Evolutionary conservation across 768 basidiomycete genomes (phyloP), one percentile per base, ranked within the genome.

Genomic region (Russula emetica): DNA sequence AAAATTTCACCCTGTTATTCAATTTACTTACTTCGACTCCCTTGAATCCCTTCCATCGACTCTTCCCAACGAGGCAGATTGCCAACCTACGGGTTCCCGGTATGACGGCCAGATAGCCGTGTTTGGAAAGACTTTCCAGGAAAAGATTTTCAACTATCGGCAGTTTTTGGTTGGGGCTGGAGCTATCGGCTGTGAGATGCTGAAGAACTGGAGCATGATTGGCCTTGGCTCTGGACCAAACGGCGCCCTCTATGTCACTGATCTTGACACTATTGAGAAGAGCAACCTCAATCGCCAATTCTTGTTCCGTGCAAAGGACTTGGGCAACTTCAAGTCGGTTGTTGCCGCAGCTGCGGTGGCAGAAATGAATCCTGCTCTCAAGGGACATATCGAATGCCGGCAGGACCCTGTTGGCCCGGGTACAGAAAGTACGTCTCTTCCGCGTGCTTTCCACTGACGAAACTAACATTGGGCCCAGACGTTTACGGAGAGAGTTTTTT

Each of bases 161-260:
- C 92, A 98, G 71, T 99, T 99, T 83, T 82, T 99, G 51, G 97
- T 99, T 61, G 97, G 97, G 10, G 87, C 96, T n/a, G 97, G 97
- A 51, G 97, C 97, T 40, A 98, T 99, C 73, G 97, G 97, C 22
- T 99, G 97, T 72, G 97, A 99, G 78, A 98, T 98, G 97, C 78
- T 99, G 71, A 99, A 99, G 81, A 99, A 98, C 76, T 99, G 97
- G 97, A 90, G 92, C 68, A 91, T 98, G 93, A 96, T 98, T 82
- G 97, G 97, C 65, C 78, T 99, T 52, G 95, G 84, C 8, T 83
- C 87, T 34, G 92, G 92, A 13, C 79, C 83, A 18, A 80, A 85
- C 47, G 97, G 92, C 11, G 76, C 81, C 57, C 91, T 99, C 61
- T 86, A 95, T 70, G 92, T 98, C 61, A 98, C 97, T 6, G 97